Base-by-base conservation (phyloP, 257 asterid genomes). In the Solanum bulbocastanum region DNA sequence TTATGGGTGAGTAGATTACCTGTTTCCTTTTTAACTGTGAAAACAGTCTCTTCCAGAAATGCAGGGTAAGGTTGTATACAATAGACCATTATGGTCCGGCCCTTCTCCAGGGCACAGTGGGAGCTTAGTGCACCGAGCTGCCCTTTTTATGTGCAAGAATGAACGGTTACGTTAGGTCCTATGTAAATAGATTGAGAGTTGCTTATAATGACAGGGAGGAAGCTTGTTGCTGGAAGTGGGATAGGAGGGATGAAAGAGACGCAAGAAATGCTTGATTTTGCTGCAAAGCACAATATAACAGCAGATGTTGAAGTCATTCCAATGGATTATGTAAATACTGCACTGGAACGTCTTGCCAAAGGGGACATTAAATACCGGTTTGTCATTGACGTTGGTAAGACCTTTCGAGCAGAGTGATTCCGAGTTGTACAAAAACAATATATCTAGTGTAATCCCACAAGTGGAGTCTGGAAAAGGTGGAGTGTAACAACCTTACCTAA, bases 341-440 rank as follows among this genome's bases (percentile, higher is more conserved):
- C 90, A 15, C 2, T 88, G 49, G 27, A 84, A 0, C 88, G 90
- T 32, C 90, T 88, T 10, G 6, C 20, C 35, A 84, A 30, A 39
- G 44, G 58, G 3, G 88, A 84, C 18, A 86, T 84, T 25, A 36
- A 76, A 15, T 88, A 88, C 23, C 88, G 93, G 3, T 92, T 92
- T 69, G 93, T 91, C 18, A 88, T 92, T 4, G 92, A 92, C 65
- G 22, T 92, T 40, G 93, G 18, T 2, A 73, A 73, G 49, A 73
- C 49, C 18, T 49, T 18, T 10, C 10, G 6, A 71, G n/a, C 13
- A 71, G 40, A 71, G 3, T 71, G 78, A 68, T 27, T 68, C 35
- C 9, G 11, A 68, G 23, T 68, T 27, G 0, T 68, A 68, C 75
- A 68, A 68, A 18, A 68, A 27, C 37, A 68, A 12, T 30, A 27